These are phyloP conservation scores for Talaromyces borbonicus DNA, from an alignment of 495 filamentous ascomycete genomes.

Conservation along the genomic window DNA sequence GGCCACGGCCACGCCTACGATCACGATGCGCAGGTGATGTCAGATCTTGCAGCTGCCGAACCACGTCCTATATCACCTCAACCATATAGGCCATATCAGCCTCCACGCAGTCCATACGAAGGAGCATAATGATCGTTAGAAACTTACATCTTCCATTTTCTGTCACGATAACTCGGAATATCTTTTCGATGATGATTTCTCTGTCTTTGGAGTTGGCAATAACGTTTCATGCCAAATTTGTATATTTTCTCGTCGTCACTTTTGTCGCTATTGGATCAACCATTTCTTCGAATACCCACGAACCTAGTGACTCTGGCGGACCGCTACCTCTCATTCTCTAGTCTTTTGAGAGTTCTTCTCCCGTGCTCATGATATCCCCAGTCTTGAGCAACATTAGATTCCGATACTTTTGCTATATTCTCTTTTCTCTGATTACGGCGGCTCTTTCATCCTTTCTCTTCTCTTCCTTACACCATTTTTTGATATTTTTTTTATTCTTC, in stretches of 20 bases:
- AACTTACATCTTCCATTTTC: no score
- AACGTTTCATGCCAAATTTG: background rate
- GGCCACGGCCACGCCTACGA: background rate
- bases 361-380: constrained; percentile 16
- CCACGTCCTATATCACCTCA: constrained; percentile 6
- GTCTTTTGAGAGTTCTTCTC: constrained; percentile 7
- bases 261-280: constrained; percentile 1
- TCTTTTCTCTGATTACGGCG: no score
- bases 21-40: background rate
- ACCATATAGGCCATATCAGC: constrained; percentile 5
- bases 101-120: constrained; percentile 1
- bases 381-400: constrained; percentile 10
- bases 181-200: no score
- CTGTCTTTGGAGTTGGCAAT: background rate
- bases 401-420: no score
- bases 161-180: no score
- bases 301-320: no score
- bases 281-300: no score
- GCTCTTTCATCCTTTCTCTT: no score
- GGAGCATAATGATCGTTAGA: background rate
- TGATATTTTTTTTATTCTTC: no score
- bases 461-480: no score
- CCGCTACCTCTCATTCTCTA: constrained; percentile 6
- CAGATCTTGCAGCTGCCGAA: constrained; percentile 1
- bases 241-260: background rate